Evolutionary conservation across 1,284 basidiomycete genomes (phyloP).

Genomic region (Austroboletus niveus): DNA sequence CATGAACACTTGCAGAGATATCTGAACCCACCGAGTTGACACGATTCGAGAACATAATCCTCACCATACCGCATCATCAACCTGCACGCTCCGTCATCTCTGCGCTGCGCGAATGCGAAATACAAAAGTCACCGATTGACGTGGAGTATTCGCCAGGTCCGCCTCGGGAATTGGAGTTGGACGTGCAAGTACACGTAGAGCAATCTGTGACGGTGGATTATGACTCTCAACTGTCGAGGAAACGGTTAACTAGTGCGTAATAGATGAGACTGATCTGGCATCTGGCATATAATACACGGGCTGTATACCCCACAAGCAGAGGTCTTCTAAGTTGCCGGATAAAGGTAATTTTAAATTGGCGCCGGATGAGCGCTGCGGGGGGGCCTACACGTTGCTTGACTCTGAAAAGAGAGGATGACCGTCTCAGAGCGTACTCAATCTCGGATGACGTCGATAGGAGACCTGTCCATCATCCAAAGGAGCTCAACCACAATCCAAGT

Average conservation of each 20-base stretch:
- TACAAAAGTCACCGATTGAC: conserved; percentile 26
- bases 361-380: neutral
- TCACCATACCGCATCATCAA: conserved; percentile 17
- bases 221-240: conserved; percentile 18
- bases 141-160: conserved; percentile 18
- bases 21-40: conserved; percentile 23
- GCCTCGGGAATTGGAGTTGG: conserved; percentile 25
- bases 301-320: neutral
- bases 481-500: conserved; percentile 62
- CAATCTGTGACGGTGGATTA: conserved; percentile 33
- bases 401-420: too few species aligned
- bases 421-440: neutral
- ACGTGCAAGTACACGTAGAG: conserved; percentile 31
- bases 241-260: conserved; percentile 11
- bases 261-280: neutral
- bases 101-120: conserved; percentile 26
- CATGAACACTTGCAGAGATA: conserved; percentile 17
- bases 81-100: conserved; percentile 14
- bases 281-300: conserved; percentile 4
- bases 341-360: conserved; percentile 15
- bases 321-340: neutral
- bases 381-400: neutral
- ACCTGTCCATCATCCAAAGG: conserved; percentile 46
- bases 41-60: conserved; percentile 31
- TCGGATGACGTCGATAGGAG: conserved; percentile 12